Conservation (phyloP, 129 eudicot species). For the Logfia minima region DNA sequence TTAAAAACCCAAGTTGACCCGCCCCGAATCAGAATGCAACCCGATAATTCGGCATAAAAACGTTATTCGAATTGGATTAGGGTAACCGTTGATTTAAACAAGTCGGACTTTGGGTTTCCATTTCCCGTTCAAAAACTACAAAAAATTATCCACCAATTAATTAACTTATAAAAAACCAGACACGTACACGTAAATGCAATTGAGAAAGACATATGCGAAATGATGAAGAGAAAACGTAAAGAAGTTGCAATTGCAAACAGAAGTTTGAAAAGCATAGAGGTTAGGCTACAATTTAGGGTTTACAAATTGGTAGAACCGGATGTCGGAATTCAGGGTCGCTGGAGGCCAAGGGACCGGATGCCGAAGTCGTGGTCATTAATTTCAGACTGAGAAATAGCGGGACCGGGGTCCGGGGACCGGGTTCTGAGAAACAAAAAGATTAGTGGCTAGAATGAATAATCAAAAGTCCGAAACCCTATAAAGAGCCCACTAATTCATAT, state of each 20-base stretch:
- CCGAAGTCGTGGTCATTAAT: too few species aligned
- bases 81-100: slow-evolving; percentile 25
- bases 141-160: background rate
- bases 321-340: too few species aligned
- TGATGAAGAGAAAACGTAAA: slow-evolving; percentile 34
- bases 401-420: too few species aligned
- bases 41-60: slow-evolving; percentile 20
- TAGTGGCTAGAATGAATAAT: too few species aligned
- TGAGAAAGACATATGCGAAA: slow-evolving; percentile 17
- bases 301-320: background rate
- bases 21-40: background rate
- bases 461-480: too few species aligned
- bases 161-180: background rate
- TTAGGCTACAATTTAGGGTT: slow-evolving; percentile 29
- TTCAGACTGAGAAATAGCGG: too few species aligned
- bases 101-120: slow-evolving; percentile 28
- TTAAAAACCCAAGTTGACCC: background rate
- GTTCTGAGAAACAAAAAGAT: too few species aligned
- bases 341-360: too few species aligned
- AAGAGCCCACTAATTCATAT: too few species aligned
- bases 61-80: slow-evolving; percentile 25
- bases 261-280: slow-evolving; percentile 27
- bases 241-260: slow-evolving; percentile 17
- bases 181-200: slow-evolving; percentile 18
- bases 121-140: background rate